These are phyloP conservation scores for Thalia dealbata DNA, from an alignment of 176 grass and related monocot genomes.

Conservation along the genomic window DNA sequence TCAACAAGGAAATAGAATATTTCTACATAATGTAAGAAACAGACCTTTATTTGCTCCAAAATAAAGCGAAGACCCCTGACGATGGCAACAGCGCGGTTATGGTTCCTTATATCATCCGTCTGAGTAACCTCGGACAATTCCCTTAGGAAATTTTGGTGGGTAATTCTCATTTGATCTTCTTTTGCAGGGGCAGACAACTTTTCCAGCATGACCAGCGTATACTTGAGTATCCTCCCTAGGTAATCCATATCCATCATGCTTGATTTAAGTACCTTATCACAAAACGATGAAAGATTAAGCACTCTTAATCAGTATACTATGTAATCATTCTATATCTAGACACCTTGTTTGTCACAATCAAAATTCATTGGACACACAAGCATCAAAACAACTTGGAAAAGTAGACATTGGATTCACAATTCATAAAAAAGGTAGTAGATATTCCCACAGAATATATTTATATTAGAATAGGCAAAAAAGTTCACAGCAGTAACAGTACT, in stretches of 20 bases:
- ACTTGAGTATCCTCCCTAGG: slow-evolving; percentile 73
- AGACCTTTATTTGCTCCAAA: slow-evolving; percentile 84
- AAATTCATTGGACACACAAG: no score
- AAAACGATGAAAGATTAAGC: slow-evolving; percentile 14
- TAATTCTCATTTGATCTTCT: slow-evolving; percentile 64
- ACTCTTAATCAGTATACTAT: background rate
- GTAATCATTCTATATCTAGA: no score
- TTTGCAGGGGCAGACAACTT: slow-evolving; percentile 59
- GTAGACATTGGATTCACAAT: no score
- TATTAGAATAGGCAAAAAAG: no score
- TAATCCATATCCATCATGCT: slow-evolving; percentile 48
- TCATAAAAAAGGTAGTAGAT: no score
- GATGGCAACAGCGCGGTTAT: slow-evolving; percentile 48
- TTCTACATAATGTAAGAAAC: background rate
- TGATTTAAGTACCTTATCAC: slow-evolving; percentile 52
- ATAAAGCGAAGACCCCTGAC: slow-evolving; percentile 75
- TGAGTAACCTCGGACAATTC: slow-evolving; percentile 51
- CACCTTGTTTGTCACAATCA: no score
- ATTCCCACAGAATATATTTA: no score
- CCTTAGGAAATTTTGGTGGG: slow-evolving; percentile 51
- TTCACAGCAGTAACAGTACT: no score
- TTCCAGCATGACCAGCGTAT: slow-evolving; percentile 44
- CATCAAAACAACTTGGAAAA: no score
- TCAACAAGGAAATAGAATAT: no score
- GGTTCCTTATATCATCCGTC: slow-evolving; percentile 27